Evolutionary conservation across 1,139 yeast genomes (phyloP).

Genomic region (Blastobotrys arbuscula): DNA sequence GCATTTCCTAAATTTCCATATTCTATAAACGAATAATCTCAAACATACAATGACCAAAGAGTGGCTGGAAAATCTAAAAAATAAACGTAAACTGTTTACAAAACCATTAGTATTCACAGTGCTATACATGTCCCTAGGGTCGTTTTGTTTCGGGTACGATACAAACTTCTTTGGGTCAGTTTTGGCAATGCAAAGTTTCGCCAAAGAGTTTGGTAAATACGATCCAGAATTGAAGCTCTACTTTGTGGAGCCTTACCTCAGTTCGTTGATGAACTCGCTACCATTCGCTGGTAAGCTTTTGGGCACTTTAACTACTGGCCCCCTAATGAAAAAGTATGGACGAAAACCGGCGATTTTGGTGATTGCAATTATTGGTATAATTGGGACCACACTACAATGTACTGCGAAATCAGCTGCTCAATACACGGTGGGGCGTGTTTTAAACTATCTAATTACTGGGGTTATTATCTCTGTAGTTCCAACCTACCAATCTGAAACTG

Average conservation of each 20-base stretch:
- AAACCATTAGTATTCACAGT: conserved; percentile 6
- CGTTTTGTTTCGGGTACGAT: conserved; percentile 16
- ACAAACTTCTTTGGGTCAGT: conserved; percentile 10
- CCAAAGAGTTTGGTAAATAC: conserved; percentile 14
- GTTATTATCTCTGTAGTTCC: neutral
- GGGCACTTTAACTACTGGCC: conserved; percentile 11
- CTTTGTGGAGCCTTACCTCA: conserved; percentile 11
- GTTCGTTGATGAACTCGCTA: conserved; percentile 15
- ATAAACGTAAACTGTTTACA: conserved; percentile 12
- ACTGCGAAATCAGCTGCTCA: conserved; percentile 2
- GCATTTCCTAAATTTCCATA: too few species aligned
- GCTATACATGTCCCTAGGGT: conserved; percentile 13
- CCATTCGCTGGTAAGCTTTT: conserved; percentile 15
- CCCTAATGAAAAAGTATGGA: conserved; percentile 8
- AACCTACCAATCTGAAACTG: conserved; percentile 4
- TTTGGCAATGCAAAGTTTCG: conserved; percentile 14
- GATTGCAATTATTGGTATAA: neutral
- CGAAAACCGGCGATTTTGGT: neutral
- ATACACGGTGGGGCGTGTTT: conserved; percentile 2
- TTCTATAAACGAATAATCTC: neutral
- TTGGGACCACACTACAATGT: conserved; percentile 1
- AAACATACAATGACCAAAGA: neutral
- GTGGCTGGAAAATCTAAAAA: conserved; percentile 14
- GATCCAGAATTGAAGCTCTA: conserved; percentile 1
- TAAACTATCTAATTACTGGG: conserved; percentile 1